Conservation (phyloP, 768 basidiomycete species). For the Trametes sanguinea region DNA sequence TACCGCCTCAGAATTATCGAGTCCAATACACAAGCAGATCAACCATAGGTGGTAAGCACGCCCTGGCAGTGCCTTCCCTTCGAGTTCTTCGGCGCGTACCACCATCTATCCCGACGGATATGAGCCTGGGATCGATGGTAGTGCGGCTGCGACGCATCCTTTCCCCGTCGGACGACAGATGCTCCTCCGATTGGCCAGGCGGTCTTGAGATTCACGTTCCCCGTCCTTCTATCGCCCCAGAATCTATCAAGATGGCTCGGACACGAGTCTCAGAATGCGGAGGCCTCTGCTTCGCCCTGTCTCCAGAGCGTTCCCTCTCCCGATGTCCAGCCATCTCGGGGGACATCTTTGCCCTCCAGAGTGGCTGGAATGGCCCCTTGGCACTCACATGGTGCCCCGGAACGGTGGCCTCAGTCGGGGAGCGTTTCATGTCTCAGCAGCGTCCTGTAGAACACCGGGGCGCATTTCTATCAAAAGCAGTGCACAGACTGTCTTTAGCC, state of each 20-base stretch:
- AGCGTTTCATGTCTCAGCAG: too few species aligned
- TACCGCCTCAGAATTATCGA: background rate
- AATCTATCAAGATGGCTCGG: conserved; percentile 17
- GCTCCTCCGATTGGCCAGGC: conserved; percentile 17
- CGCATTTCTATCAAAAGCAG: too few species aligned
- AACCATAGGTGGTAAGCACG: background rate
- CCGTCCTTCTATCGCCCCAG: conserved; percentile 9
- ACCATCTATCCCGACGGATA: conserved; percentile 21
- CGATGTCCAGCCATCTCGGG: background rate
- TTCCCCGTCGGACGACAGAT: conserved; percentile 7
- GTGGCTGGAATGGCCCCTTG: too few species aligned
- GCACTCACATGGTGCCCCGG: too few species aligned
- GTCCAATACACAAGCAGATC: conserved; percentile 7
- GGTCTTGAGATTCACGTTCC: conserved; percentile 2
- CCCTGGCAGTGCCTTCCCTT: conserved; percentile 13
- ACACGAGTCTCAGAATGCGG: conserved; percentile 4
- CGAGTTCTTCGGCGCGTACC: background rate
- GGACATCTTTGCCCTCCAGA: too few species aligned
- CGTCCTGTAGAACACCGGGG: too few species aligned
- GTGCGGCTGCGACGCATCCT: conserved; percentile 12
- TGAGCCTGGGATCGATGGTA: conserved; percentile 22
- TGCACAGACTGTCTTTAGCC: background rate
- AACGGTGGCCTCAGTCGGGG: too few species aligned
- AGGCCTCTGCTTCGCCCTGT: background rate
- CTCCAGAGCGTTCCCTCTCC: conserved; percentile 1